Base-by-base conservation (phyloP, 2,329 filamentous ascomycete genomes). In the Fusarium sacchari region DNA sequence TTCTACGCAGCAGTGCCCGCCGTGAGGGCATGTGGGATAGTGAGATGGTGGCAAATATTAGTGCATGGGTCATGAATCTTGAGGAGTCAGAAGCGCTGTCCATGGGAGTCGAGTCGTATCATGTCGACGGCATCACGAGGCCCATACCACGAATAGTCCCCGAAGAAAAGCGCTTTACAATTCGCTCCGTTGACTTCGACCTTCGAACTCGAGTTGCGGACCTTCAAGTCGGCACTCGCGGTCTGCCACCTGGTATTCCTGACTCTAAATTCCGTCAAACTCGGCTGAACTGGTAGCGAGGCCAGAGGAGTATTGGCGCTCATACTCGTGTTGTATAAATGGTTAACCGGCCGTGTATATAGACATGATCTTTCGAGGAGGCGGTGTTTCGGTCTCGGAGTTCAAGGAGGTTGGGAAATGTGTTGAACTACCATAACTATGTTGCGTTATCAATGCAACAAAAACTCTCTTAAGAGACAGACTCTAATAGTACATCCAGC, bases 11-110 rank as follows among this genome's bases (percentile, higher is more conserved):
- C 73, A 90, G 88, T 76, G 87, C 89, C 13, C 85, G 90, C 50
- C 84, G 90, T 55, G 91, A 93, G 80, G 91, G 89, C 28, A 90
- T 93, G 86, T 93, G 91, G 91, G 91, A 93, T 75, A 91, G 88
- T 74, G 86, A 89, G 71, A 83, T 90, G 67, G 84, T 86, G 17
- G 88, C 88, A 3, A 84, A 84, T 13, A 89, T 90, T 72, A 86
- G 85, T 52, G 83, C 83, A 65, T 90, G 88, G 88, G 83, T 90
- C 42, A 85, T 87, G 78, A 80, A 83, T 14, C 83, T 90, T 22
- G 88, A 90, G 73, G 88, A 90, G 73, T 84, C 83, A 12, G 83
- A 84, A 6, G 64, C 78, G 10, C 81, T 83, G 8, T 80, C 77
- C 42, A 72, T 73, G 43, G 74, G 69, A 2, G 47, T 58, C 22